Base-by-base conservation (phyloP, 176 grass and related monocot species). In the Stipa capillata region DNA sequence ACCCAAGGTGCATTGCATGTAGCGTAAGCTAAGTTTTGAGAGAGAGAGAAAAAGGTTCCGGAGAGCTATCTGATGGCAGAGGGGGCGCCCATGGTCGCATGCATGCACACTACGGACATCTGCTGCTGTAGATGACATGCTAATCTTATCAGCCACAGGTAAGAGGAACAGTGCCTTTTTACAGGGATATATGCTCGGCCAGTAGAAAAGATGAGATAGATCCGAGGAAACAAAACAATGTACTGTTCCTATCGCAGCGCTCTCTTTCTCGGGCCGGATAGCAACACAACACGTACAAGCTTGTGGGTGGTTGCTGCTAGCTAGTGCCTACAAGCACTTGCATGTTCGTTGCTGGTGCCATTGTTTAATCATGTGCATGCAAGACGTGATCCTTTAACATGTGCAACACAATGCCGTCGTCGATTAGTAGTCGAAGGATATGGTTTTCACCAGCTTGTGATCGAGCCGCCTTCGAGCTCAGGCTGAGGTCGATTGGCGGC, bases 111-210 rank as follows among this genome's bases (percentile, higher is more conserved):
- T 32, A 54, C 6, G 67, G 76, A 80, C 76, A 81, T 17, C n/a
- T n/a, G n/a, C 79, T 31, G 52, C 74, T 83, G 79, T 72, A 65
- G 78, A 74, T 73, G 64, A 80, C 52, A 84, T 75, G 69, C 62
- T 80, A 80, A 74, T 69, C 82, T 85, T 70, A 84, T 76, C 69
- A 73, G 56, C 69, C 79, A n/a, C n/a, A n/a, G n/a, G n/a, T n/a
- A 40, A 12, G 36, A 33, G 18, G n/a, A n/a, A n/a, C n/a, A 67
- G 70, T n/a, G 5, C 57, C 10, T 8, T 20, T 52, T 37, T 65
- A 10, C 29, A 69, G 55, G 28, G 65, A 78, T 78, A 73, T 60
- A n/a, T n/a, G n/a, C n/a, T 64, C n/a, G n/a, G n/a, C n/a, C n/a
- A 69, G 27, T 49, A 49, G 34, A 17, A 8, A 28, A 41, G 28